These are phyloP conservation scores for Suaeda aralocaspica DNA, from an alignment of 148 eudicot genomes.

Conservation along the genomic window DNA sequence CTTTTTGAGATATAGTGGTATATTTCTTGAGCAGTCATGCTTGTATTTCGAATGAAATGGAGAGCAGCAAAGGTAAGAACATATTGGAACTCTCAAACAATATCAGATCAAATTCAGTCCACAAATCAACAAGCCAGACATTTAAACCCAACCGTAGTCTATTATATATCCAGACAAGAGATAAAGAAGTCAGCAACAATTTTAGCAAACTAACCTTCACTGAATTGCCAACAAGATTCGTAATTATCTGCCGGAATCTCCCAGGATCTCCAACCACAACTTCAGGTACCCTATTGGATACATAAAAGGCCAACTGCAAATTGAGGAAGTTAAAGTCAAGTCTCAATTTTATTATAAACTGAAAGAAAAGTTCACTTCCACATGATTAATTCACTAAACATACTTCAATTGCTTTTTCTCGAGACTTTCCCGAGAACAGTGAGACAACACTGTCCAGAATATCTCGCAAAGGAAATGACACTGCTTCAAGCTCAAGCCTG, in stretches of 20 bases:
- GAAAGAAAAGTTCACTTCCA: conserved; percentile 1
- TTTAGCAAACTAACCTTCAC: conserved; percentile 51
- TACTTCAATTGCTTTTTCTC: conserved; percentile 78
- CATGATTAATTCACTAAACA: not conserved
- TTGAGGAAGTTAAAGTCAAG: conserved; percentile 13
- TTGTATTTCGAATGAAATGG: not conserved
- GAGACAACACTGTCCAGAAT: conserved; percentile 79
- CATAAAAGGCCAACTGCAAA: conserved; percentile 79
- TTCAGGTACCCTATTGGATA: conserved; percentile 71
- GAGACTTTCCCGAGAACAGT: conserved; percentile 64
- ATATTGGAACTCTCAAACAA: not conserved
- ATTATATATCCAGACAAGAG: not conserved
- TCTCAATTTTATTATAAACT: conserved; percentile 1
- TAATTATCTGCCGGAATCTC: conserved; percentile 78
- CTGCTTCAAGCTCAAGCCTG: conserved; percentile 85
- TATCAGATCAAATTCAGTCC: not conserved
- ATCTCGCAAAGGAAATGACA: conserved; percentile 71
- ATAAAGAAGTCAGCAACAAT: not conserved
- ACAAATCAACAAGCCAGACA: not conserved
- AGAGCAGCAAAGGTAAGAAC: not conserved
- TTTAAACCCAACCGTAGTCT: not conserved
- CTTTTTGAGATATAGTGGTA: too few relatives aligned
- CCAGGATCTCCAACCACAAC: conserved; percentile 83
- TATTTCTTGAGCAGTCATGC: not conserved
- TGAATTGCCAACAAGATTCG: conserved; percentile 94